Percentiles rank a stretch among this genome's conserved stretches.
These are phyloP conservation scores for Obelidium mucronatum DNA, from an alignment of 192 early-diverging fungal genomes.

Conservation along the genomic window DNA sequence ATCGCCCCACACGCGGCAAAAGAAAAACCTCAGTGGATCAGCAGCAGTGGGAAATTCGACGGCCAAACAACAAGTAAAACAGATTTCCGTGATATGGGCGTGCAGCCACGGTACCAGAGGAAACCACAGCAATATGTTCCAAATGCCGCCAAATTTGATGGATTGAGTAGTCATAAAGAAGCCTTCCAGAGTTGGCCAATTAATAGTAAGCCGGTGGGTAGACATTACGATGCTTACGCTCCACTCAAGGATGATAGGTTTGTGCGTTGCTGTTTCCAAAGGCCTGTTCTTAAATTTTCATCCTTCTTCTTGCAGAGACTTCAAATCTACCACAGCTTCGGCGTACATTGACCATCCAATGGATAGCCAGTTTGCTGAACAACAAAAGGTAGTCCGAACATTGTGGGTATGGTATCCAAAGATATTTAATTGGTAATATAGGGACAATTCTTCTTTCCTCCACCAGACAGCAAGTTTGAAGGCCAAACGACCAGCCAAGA, in stretches of 20 bases:
- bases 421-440: too few species aligned
- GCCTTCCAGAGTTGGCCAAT: conserved; percentile 52
- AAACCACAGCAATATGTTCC: conserved; percentile 43
- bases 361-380: background rate
- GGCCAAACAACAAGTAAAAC: conserved; percentile 49
- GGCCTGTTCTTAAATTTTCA: background rate
- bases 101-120: conserved; percentile 41
- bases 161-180: conserved; percentile 38
- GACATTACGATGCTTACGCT: conserved; percentile 30
- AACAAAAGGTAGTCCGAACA: background rate
- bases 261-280: background rate
- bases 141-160: conserved; percentile 48
- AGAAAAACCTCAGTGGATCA: conserved; percentile 26
- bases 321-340: conserved; percentile 52
- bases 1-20: conserved; percentile 19
- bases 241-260: conserved; percentile 45
- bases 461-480: conserved; percentile 44
- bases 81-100: conserved; percentile 38
- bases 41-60: conserved; percentile 48
- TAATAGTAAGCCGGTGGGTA: conserved; percentile 34
- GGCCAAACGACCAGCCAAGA: conserved; percentile 49
- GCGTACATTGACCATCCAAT: conserved; percentile 49
- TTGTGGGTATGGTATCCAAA: too few species aligned
- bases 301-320: conserved; percentile 41
- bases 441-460: conserved; percentile 20